phyloP scores from a whole-genome alignment of 495 filamentous ascomycete genomes.

The Emericellopsis terricola region DNA sequence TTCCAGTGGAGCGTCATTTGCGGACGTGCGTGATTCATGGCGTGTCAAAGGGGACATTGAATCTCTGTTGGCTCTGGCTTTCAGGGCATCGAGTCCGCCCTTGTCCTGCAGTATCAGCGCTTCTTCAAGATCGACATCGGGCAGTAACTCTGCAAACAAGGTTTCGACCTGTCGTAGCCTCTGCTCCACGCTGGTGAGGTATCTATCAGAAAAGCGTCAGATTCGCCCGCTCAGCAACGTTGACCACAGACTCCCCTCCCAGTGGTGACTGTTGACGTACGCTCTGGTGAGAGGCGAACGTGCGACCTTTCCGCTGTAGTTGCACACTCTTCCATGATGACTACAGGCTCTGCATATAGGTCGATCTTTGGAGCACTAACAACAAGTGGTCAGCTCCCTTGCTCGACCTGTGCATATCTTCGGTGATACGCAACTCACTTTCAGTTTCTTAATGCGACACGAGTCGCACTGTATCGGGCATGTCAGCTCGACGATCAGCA shows the following conservation, averaged over 20 bases:
- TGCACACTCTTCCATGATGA: conserved; percentile 27
- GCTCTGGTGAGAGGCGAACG: conserved; percentile 29
- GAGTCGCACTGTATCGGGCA: conserved; percentile 29
- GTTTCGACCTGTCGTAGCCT: conserved; percentile 28
- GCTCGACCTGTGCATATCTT: neutral
- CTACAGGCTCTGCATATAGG: conserved; percentile 25
- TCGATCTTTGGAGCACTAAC: conserved; percentile 30
- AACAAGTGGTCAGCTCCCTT: neutral
- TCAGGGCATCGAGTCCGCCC: too few species aligned
- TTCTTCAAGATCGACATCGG: conserved; percentile 14
- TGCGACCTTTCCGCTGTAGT: conserved; percentile 29
- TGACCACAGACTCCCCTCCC: neutral
- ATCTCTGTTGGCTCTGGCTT: conserved; percentile 11
- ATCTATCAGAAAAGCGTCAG: conserved; percentile 8
- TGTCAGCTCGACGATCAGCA: too few species aligned
- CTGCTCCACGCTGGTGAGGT: conserved; percentile 32
- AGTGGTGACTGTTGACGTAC: conserved; percentile 7
- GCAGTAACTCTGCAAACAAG: conserved; percentile 23
- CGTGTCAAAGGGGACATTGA: conserved; percentile 18
- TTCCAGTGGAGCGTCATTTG: conserved; percentile 19
- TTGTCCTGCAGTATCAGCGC: too few species aligned
- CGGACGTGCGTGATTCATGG: conserved; percentile 22
- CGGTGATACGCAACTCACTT: conserved; percentile 13
- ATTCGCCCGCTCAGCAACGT: conserved; percentile 5
- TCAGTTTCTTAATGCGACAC: conserved; percentile 30